These are phyloP conservation scores for Aeschynomene evenia DNA, from an alignment of 306 rosid species.

Conservation along the genomic window DNA sequence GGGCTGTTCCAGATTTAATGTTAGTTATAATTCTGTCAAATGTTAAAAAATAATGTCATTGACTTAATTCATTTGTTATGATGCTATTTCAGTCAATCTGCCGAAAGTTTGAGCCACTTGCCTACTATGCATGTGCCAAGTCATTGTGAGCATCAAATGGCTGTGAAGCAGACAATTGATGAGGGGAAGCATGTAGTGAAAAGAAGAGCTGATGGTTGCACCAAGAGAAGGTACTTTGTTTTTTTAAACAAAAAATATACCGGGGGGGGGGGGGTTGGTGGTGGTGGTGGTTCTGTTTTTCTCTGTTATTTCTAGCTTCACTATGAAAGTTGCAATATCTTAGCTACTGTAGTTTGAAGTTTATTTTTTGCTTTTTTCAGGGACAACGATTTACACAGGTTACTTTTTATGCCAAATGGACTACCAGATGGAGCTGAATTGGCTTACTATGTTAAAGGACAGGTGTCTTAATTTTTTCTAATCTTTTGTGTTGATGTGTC, in stretches of 20 bases:
- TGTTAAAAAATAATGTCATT: neutral
- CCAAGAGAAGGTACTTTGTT: conserved; percentile 63
- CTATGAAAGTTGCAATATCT: conserved; percentile 8
- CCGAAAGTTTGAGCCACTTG: conserved; percentile 39
- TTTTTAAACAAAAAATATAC: neutral
- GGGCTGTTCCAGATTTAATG: neutral
- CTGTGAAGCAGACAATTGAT: conserved; percentile 42
- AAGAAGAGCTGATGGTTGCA: conserved; percentile 73
- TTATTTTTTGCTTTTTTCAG: conserved; percentile 44
- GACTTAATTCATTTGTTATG: conserved; percentile 20
- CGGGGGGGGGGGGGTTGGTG: too few species aligned
- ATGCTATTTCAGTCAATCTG: conserved; percentile 45
- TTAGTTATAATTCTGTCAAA: conserved; percentile 1
- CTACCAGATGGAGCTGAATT: conserved; percentile 97
- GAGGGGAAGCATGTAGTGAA: conserved; percentile 46
- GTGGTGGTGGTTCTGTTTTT: conserved; percentile 21
- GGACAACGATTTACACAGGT: conserved; percentile 91
- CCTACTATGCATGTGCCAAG: conserved; percentile 35
- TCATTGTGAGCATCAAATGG: conserved; percentile 39
- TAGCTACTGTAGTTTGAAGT: conserved; percentile 23
- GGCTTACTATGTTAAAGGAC: conserved; percentile 94
- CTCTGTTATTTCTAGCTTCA: conserved; percentile 11
- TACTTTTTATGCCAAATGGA: conserved; percentile 95
- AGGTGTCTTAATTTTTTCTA: conserved; percentile 49
- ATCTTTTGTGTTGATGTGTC: conserved; percentile 22